Evolutionary conservation across 495 filamentous ascomycete species (phyloP), one percentile per base, ranked within the genome.

Genomic region (Viridothelium virens): DNA sequence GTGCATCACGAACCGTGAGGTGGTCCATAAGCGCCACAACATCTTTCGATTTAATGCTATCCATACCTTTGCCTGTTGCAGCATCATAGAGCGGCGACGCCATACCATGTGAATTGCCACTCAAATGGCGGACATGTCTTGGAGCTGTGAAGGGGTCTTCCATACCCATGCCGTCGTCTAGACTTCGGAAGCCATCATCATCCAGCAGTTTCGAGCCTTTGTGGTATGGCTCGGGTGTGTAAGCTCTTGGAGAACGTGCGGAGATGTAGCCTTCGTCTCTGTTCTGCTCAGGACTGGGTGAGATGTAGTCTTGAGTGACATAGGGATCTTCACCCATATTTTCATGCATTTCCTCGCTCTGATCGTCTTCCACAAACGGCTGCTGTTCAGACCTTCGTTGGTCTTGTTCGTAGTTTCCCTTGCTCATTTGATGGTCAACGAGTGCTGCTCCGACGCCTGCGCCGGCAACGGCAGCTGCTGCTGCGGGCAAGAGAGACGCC

Each of bases 1-100:
- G 93, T 50, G 92, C 93, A 80, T 99, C 94, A 12, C 94, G 87
- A 68, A 97, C 95, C 73, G 94, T 97, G 67, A 98, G 88, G 83
- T 92, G 94, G 73, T 99, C 92, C 94, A 99, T 97, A 36, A 99
- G 79, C 48, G 94, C 92, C 69, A 97, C 87, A 71, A 99, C 95
- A 74, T 99, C 95, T 77, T 96, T 93, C 5, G 91, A 96, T 75
- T 99, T 87, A 66, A 99, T 99, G 47, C 87, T 82, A 68, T 97
- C 92, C 67, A 96, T 89, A 39, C 92, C 93, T 62, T 82, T 85
- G 37, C 95, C 94, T 5, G 91, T 96, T 31, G 93, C 84, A 67
- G 90, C 87, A 74, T 97, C 94, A 72, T 97, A 97, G 18, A 97
- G 77, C 5, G 92, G 92, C 10, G 91, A 93, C 41, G 83, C 85